Percentiles rank a stretch among this genome's conserved stretches.
Evolutionary conservation across 306 rosid species (phyloP).

Genomic region (cucumber (Cucumis sativus)): Cucumber_9930_V3 NC_026657.2:5092501-5093000

Average conservation of each 20-base stretch:
- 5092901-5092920: no score
- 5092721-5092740: background rate
- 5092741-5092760: constrained; percentile 7
- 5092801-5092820: background rate
- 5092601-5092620: no score
- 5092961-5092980: no score
- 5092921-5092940: no score
- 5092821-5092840: background rate
- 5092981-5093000: no score
- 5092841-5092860: background rate
- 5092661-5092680: constrained; percentile 45
- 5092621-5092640: background rate
- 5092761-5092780: constrained; percentile 2
- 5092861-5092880: background rate
- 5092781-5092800: background rate
- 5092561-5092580: no score
- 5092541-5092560: no score
- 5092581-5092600: background rate
- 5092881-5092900: background rate
- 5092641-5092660: constrained; percentile 28
- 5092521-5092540: no score
- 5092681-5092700: constrained; percentile 24
- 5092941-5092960: background rate
- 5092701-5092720: background rate
- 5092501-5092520: no score